Percentiles rank a stretch among this genome's conserved stretches.
phyloP scores from a whole-genome alignment of 2,329 filamentous ascomycete genomes.

The Hansfordia pulvinata region DNA sequence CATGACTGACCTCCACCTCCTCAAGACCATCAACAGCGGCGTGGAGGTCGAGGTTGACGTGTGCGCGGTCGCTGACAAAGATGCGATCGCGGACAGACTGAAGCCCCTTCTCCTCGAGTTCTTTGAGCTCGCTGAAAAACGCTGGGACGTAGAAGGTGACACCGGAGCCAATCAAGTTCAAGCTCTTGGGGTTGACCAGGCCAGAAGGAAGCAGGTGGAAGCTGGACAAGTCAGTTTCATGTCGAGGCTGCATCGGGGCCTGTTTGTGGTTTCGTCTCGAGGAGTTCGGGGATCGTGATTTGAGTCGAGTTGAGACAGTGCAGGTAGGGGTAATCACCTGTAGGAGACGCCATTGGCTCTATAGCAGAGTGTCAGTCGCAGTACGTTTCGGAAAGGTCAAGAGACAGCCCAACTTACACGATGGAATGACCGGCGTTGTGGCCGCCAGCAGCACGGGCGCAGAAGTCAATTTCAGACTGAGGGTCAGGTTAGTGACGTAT shows the following conservation, averaged over 20 bases:
- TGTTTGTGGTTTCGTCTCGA: too few relatives aligned
- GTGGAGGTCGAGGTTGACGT: slow-evolving; percentile 51
- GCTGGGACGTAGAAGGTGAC: slow-evolving; percentile 33
- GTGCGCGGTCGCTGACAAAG: slow-evolving; percentile 46
- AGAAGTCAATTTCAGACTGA: slow-evolving; percentile 1
- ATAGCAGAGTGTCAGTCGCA: not conserved
- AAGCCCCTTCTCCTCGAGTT: slow-evolving; percentile 46
- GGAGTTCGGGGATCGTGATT: too few relatives aligned
- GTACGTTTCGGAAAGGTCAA: not conserved
- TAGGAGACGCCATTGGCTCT: slow-evolving; percentile 1
- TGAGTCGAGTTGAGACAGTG: not conserved
- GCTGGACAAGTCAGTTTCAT: not conserved
- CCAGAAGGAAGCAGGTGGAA: slow-evolving; percentile 55
- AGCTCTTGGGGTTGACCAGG: slow-evolving; percentile 54
- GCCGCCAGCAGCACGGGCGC: not conserved
- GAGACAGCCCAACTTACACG: not conserved
- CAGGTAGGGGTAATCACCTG: not conserved
- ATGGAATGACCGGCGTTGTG: not conserved
- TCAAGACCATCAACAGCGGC: slow-evolving; percentile 54
- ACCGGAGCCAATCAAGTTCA: slow-evolving; percentile 62
- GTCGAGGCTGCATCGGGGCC: not conserved
- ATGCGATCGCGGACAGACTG: slow-evolving; percentile 39
- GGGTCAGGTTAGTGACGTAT: too few relatives aligned
- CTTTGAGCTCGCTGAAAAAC: slow-evolving; percentile 53
- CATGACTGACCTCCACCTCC: too few relatives aligned